Conservation (phyloP, 2,329 filamentous ascomycete genomes). For the Coniochaeta sp. region DNA sequence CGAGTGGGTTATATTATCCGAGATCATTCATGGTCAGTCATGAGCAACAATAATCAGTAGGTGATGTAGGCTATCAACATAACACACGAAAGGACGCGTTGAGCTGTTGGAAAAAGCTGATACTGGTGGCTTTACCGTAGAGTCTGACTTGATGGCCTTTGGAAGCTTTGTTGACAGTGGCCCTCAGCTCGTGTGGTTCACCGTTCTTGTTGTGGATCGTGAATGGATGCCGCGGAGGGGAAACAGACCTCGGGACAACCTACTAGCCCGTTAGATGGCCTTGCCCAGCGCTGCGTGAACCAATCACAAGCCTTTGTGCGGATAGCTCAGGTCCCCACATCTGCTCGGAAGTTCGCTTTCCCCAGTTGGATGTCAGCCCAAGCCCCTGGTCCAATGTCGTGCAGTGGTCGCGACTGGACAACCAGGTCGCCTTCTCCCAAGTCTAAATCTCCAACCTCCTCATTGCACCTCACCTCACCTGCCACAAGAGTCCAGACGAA, state of each 20-base stretch:
- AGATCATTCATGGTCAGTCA: not conserved
- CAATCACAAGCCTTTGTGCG: not conserved
- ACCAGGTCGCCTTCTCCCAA: not conserved
- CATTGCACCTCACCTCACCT: not conserved
- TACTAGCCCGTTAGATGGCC: too few species aligned
- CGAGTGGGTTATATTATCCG: too few species aligned
- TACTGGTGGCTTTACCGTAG: not conserved
- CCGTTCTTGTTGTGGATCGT: not conserved
- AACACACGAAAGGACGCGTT: not conserved
- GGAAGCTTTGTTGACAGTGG: not conserved
- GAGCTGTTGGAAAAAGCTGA: not conserved
- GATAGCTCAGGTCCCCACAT: not conserved
- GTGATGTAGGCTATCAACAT: not conserved
- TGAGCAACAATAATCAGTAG: not conserved
- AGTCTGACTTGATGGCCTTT: not conserved
- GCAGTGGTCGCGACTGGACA: not conserved
- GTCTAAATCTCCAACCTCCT: not conserved
- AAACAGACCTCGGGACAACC: conserved; percentile 9
- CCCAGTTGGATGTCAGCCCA: not conserved
- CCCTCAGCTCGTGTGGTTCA: not conserved
- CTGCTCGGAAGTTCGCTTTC: not conserved
- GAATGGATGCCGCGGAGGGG: not conserved
- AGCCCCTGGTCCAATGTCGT: not conserved
- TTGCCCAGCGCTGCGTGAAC: too few species aligned
- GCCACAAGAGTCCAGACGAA: not conserved